Conservation (phyloP, 2,329 filamentous ascomycete genomes). For the Curvularia eragrostidis region DNA sequence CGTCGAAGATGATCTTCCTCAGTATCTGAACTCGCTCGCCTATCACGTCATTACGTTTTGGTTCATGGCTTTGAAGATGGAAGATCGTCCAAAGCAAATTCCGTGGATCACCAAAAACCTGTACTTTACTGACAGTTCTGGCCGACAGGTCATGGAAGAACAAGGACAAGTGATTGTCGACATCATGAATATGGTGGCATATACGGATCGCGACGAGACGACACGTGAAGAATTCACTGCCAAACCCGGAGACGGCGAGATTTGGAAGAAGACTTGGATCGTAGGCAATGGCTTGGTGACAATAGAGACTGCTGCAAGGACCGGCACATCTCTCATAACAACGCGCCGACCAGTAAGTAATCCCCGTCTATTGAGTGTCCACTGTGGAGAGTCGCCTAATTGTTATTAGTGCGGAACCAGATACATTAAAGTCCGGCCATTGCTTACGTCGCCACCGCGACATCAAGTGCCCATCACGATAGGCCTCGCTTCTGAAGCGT, state of each 20-base stretch:
- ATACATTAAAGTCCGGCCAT: constrained; percentile 49
- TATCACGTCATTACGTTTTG: constrained; percentile 97
- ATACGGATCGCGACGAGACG: constrained; percentile 83
- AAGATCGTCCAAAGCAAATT: constrained; percentile 82
- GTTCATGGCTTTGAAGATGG: constrained; percentile 88
- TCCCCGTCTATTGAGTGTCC: constrained; percentile 48
- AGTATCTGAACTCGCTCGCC: constrained; percentile 91
- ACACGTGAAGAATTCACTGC: constrained; percentile 70
- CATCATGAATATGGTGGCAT: constrained; percentile 89
- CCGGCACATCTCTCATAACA: constrained; percentile 73
- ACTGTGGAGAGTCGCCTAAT: constrained; percentile 18
- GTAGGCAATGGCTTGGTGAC: constrained; percentile 77
- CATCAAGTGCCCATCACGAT: constrained; percentile 52
- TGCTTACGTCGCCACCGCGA: constrained; percentile 47
- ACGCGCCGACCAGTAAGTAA: constrained; percentile 75
- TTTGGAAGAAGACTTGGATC: constrained; percentile 72
- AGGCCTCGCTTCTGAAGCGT: constrained; percentile 49
- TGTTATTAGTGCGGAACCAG: constrained; percentile 49
- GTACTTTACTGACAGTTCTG: constrained; percentile 75
- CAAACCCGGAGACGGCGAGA: constrained; percentile 68
- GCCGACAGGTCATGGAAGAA: constrained; percentile 80
- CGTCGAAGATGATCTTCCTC: constrained; percentile 76
- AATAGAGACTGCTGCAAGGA: constrained; percentile 71
- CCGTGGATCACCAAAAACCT: constrained; percentile 90
- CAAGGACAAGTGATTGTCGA: constrained; percentile 93